Percentiles rank a stretch among this genome's conserved stretches.
These are phyloP conservation scores for Ajuga reptans DNA, from an alignment of 305 asterid species.

Conservation along the genomic window DNA sequence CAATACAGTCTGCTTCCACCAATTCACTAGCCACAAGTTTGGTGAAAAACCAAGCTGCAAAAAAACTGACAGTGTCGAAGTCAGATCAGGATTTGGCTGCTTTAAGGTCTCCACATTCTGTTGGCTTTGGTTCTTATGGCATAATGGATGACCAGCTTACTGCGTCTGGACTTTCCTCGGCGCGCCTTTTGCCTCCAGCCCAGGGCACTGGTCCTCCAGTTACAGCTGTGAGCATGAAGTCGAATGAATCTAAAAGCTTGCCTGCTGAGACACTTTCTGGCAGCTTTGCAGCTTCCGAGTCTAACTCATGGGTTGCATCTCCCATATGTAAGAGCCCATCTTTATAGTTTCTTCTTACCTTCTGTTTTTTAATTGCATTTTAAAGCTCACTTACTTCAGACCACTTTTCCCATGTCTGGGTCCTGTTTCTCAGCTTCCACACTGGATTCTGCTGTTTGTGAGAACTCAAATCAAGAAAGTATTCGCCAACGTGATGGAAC, in stretches of 20 bases:
- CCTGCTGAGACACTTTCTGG: slow-evolving; percentile 40
- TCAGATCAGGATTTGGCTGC: slow-evolving; percentile 86
- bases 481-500: slow-evolving; percentile 37
- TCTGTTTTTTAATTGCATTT: slow-evolving; percentile 11
- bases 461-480: slow-evolving; percentile 39
- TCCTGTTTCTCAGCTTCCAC: slow-evolving; percentile 42
- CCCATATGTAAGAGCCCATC: slow-evolving; percentile 53
- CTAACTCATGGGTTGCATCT: slow-evolving; percentile 51
- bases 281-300: slow-evolving; percentile 38
- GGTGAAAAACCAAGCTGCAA: slow-evolving; percentile 49
- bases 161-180: slow-evolving; percentile 38
- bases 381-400: slow-evolving; percentile 12
- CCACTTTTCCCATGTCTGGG: slow-evolving; percentile 15
- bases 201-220: slow-evolving; percentile 35
- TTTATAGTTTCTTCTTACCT: slow-evolving; percentile 20
- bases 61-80: slow-evolving; percentile 54
- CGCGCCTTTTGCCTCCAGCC: slow-evolving; percentile 39
- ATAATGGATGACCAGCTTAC: slow-evolving; percentile 46
- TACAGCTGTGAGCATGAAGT: slow-evolving; percentile 35
- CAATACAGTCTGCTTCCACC: slow-evolving; percentile 53
- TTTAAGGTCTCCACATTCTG: slow-evolving; percentile 59
- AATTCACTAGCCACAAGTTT: slow-evolving; percentile 41
- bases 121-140: slow-evolving; percentile 47
- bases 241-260: slow-evolving; percentile 36
- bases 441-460: slow-evolving; percentile 40